Evolutionary conservation across 2,329 filamentous ascomycete species (phyloP).

Genomic region (Rugonectria rugulosa): DNA sequence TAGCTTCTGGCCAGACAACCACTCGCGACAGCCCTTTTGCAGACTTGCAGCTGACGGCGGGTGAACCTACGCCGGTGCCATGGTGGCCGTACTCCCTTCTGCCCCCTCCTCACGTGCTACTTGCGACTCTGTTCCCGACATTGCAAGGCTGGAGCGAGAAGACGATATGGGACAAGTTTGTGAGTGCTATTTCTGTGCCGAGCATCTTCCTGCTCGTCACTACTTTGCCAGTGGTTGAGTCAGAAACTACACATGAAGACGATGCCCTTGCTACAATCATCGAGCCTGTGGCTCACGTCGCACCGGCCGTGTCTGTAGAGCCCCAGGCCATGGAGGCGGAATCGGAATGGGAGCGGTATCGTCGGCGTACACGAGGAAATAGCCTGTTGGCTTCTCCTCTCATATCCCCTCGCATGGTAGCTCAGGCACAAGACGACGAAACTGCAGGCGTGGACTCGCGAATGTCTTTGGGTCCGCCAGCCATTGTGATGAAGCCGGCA

Average conservation of each 20-base stretch:
- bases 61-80: conserved; percentile 56
- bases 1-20: conserved; percentile 47
- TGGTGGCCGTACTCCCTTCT: conserved; percentile 86
- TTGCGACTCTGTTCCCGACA: conserved; percentile 85
- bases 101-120: conserved; percentile 74
- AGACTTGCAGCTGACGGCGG: conserved; percentile 49
- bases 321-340: conserved; percentile 49
- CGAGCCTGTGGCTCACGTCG: conserved; percentile 44
- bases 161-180: conserved; percentile 80
- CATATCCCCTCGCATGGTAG: conserved; percentile 27
- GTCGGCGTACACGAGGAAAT: conserved; percentile 51
- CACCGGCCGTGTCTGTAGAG: conserved; percentile 47
- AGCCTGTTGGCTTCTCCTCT: conserved; percentile 30
- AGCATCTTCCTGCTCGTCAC: conserved; percentile 90
- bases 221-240: conserved; percentile 90
- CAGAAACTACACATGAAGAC: conserved; percentile 60
- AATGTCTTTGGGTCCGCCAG: conserved; percentile 33
- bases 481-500: conserved; percentile 40
- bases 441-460: conserved; percentile 20
- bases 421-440: conserved; percentile 33
- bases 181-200: conserved; percentile 85
- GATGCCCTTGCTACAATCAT: conserved; percentile 36
- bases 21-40: conserved; percentile 58
- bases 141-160: conserved; percentile 84
- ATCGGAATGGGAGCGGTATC: conserved; percentile 67